Evolutionary conservation across 2,329 filamentous ascomycete genomes (phyloP), one percentile per base, ranked within the genome.

Genomic region (Fonsecaea erecta): DNA sequence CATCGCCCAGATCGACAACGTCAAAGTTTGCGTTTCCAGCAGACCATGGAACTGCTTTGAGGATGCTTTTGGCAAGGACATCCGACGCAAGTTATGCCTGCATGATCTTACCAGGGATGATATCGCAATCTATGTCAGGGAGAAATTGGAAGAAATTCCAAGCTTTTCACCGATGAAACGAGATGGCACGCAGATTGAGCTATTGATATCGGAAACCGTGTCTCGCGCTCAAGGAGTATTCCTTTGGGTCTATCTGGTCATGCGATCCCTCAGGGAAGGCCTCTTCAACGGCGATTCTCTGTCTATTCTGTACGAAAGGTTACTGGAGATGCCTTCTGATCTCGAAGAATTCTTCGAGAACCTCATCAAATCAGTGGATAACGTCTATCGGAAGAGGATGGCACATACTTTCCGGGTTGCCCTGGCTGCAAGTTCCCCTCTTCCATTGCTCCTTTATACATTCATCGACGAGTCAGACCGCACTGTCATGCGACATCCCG

Each of bases 21-120:
- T 58, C 32, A 58, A 58, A 46, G 11, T 58, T 11, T 58, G 54
- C 11, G 18, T 46, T 58, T 43, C 54, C 2, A 58, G 54, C 35
- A 40, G 54, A 24, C 54, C 54, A 2, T 58, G 54, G 54, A 46
- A 58, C 37, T 40, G 34, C 34, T 58, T 58, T 46, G 54, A 43
- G 9, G 54, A 58, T 28, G 35, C 21, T 9, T 58, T 58, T 46
- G 51, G 30, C 7, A 11, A 28, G 12, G 24, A 28, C 30, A 3
- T 9, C 14, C 51, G 6, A 2, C 14, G 14, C 16, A 35, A 26
- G 16, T 18, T 51, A 28, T 18, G 14, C 12, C 30, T 52, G 16
- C 34, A 60, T 28, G 14, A 37, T 14, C 40, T 52, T 14, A 60
- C 54, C 12, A 46, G 9, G 8, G 14, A 26, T 16, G 34, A 28